A percentile compares a stretch with the other conserved stretches of the same genome.
Conservation (phyloP, 2,329 filamentous ascomycete species). For the Stemphylium vesicarium region DNA sequence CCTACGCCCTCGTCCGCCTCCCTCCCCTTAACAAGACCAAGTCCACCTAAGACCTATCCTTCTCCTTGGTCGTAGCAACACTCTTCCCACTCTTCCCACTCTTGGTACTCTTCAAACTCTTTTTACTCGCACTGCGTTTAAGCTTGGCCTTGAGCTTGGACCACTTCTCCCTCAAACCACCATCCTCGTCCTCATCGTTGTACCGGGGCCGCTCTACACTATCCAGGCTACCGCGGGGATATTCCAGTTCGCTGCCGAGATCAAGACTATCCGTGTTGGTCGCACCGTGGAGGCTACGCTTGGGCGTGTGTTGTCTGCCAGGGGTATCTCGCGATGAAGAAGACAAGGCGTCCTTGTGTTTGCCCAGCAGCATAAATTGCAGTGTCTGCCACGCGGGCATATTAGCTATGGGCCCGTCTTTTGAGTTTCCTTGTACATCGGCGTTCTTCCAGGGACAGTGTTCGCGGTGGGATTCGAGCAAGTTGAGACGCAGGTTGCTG, state of each 20-base stretch:
- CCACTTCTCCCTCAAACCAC: conserved; percentile 41
- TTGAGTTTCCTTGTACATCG: conserved; percentile 39
- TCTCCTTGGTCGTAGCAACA: background rate
- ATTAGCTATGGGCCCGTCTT: conserved; percentile 38
- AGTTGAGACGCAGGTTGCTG: conserved; percentile 42
- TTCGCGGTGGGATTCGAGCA: conserved; percentile 48
- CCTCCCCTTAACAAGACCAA: background rate
- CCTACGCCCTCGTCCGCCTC: background rate
- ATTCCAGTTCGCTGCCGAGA: conserved; percentile 29
- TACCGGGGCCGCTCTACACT: conserved; percentile 17
- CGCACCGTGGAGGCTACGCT: conserved; percentile 10
- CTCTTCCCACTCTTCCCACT: conserved; percentile 35
- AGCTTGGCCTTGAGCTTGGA: conserved; percentile 46
- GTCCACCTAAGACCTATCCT: conserved; percentile 15
- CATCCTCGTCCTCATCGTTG: conserved; percentile 19
- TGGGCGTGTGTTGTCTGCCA: conserved; percentile 5
- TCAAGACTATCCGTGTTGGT: conserved; percentile 33
- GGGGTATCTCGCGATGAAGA: background rate
- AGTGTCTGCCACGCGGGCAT: conserved; percentile 47
- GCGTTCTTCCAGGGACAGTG: conserved; percentile 52
- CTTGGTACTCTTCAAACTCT: conserved; percentile 43
- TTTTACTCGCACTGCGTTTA: conserved; percentile 42
- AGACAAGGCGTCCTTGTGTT: conserved; percentile 12
- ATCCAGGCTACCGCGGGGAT: conserved; percentile 29
- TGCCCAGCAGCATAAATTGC: conserved; percentile 40